Evolutionary conservation across 129 eudicot species (phyloP), one percentile per base, ranked within the genome.

Genomic region (Scalesia atractyloides): DNA sequence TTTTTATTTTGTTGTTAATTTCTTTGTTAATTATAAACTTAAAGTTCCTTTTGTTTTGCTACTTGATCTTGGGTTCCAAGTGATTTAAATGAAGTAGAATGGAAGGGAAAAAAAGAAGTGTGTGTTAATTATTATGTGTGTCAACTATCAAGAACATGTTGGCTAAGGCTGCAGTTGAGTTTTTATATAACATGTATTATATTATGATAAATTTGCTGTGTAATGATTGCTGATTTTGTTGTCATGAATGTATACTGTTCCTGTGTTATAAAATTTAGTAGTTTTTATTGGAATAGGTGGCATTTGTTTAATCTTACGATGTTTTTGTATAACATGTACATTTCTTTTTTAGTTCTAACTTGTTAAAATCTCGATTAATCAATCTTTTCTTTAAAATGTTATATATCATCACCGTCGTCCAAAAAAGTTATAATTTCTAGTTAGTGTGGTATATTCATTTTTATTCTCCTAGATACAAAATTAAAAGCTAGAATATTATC

Each of bases 1-100:
- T 41, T 41, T 52, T 43, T 53, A 52, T 64, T 15, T 60, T 79
- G 67, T 60, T 44, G 54, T 79, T 79, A 37, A 63, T 72, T 51
- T 72, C 73, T 78, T 70, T 72, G 22, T 65, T 41, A 64, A 13
- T 75, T 41, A 64, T 18, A 50, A 74, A 64, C 33, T 14, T 51
- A 65, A 39, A 50, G 30, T 22, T 37, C 18, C 24, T 16, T 51
- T 22, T 74, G 64, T 33, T 61, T 64, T 41, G 79, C 36, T 22
- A 37, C 79, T 52, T 65, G 73, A 65, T 64, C 58, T 65, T 75
- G 56, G 72, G 73, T 73, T 73, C 48, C n/a, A 47, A 14, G 68
- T 60, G 72, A 51, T 44, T 59, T 33, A 9, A 22, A 9, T 50
- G 72, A 59, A 72, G 68, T 58, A 72, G 60, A 39, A 22, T 72